Percentiles rank a stretch among this genome's conserved stretches.
phyloP scores from a whole-genome alignment of 2,329 filamentous ascomycete species.

The Metarhizium sp. region DNA sequence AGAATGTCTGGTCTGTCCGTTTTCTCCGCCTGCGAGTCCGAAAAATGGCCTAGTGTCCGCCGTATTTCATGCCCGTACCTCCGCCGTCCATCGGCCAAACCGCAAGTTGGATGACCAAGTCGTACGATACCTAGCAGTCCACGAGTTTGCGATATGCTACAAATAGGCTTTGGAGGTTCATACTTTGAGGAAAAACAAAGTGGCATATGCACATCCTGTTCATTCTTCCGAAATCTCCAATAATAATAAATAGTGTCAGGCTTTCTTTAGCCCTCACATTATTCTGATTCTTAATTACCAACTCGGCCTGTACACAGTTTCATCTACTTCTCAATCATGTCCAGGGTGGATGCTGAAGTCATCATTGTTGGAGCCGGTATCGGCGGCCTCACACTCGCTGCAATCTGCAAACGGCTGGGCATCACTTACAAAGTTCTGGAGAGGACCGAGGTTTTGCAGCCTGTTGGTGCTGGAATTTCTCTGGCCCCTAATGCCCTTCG shows the following conservation, averaged over 20 bases:
- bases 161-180: not conserved
- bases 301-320: not conserved
- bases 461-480: constrained; percentile 12
- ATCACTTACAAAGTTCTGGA: constrained; percentile 11
- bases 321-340: not conserved
- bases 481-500: constrained; percentile 10
- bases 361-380: constrained; percentile 15
- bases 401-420: constrained; percentile 8
- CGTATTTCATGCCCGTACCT: not conserved
- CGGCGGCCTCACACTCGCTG: constrained; percentile 11
- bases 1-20: not conserved
- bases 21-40: not conserved
- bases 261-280: too few species aligned
- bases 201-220: not conserved
- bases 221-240: too few species aligned
- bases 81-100: not conserved
- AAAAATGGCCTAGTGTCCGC: not conserved
- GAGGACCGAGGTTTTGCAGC: constrained; percentile 6
- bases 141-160: not conserved
- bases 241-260: too few species aligned
- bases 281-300: too few species aligned
- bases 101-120: not conserved
- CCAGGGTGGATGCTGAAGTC: constrained; percentile 8
- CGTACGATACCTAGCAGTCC: not conserved
- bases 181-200: not conserved